A percentile compares a stretch with the other conserved stretches of the same genome.
These are phyloP conservation scores for Eucalyptus urophylla DNA, from an alignment of 345 rosid species.

Conservation along the genomic window DNA sequence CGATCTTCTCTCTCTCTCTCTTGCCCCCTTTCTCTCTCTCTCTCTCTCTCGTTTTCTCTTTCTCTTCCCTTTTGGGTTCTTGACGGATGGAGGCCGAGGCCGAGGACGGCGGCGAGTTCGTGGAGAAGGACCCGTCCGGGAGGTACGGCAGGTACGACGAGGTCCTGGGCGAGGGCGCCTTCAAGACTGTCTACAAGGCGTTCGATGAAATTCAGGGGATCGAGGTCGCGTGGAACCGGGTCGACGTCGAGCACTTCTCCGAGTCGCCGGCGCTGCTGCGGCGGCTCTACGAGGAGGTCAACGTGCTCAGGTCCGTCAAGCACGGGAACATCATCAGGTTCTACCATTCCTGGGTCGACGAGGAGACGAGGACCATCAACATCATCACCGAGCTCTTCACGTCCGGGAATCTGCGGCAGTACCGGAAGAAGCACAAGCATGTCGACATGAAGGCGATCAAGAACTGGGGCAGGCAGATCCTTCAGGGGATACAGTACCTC, in stretches of 20 bases:
- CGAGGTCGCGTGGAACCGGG: slow-evolving; percentile 94
- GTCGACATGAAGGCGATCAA: slow-evolving; percentile 70
- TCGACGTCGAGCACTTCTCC: slow-evolving; percentile 60
- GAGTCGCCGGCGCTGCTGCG: slow-evolving; percentile 71
- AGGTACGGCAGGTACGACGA: slow-evolving; percentile 46
- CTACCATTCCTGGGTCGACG: slow-evolving; percentile 85
- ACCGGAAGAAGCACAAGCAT: slow-evolving; percentile 62
- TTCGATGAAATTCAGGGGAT: slow-evolving; percentile 84
- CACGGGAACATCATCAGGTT: slow-evolving; percentile 76
- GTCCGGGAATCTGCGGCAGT: slow-evolving; percentile 84
- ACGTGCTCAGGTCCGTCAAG: slow-evolving; percentile 62
- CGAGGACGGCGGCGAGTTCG: not conserved
- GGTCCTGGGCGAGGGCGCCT: slow-evolving; percentile 85
- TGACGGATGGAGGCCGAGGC: not conserved
- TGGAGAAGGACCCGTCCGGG: slow-evolving; percentile 5
- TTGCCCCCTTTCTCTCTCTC: not conserved
- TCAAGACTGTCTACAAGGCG: slow-evolving; percentile 96
- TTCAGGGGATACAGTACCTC: slow-evolving; percentile 51
- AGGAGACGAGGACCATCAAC: slow-evolving; percentile 69
- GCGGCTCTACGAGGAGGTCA: slow-evolving; percentile 76
- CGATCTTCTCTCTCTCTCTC: not conserved
- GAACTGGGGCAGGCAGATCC: slow-evolving; percentile 84
- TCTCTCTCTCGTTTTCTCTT: not conserved
- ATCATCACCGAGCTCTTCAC: slow-evolving; percentile 95
- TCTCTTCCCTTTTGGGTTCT: not conserved